Conservation (phyloP, 371 early-diverging fungal species). For the Mucor velutinosus region DNA sequence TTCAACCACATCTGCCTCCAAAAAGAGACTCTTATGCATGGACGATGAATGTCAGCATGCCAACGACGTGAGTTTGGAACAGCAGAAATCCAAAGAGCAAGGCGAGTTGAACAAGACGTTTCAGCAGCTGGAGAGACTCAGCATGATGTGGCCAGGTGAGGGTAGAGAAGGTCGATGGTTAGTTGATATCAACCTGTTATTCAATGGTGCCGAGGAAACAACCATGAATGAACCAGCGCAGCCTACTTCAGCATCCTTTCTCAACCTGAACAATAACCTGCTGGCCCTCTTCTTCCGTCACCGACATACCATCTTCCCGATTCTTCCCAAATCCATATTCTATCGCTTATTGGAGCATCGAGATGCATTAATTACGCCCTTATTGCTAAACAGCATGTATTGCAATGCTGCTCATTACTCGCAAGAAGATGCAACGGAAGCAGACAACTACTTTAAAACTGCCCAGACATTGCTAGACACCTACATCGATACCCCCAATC, state of each 20-base stretch:
- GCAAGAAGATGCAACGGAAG: conserved; percentile 13
- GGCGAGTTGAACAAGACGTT: conserved; percentile 1
- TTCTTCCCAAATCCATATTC: conserved; percentile 33
- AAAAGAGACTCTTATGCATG: neutral
- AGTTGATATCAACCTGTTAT: conserved; percentile 16
- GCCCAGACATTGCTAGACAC: conserved; percentile 25
- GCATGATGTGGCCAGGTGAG: conserved; percentile 28
- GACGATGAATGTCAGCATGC: neutral
- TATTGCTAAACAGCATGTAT: conserved; percentile 29
- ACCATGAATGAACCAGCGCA: neutral
- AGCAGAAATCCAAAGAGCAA: conserved; percentile 1
- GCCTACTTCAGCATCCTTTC: neutral
- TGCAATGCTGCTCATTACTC: conserved; percentile 34
- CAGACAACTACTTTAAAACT: conserved; percentile 27
- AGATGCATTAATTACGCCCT: conserved; percentile 28
- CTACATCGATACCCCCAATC: conserved; percentile 20
- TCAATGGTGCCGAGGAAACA: conserved; percentile 3
- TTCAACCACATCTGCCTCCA: neutral
- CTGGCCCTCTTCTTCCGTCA: conserved; percentile 31
- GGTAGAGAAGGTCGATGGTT: conserved; percentile 32
- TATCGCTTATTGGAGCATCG: conserved; percentile 27
- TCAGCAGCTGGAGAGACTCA: conserved; percentile 16
- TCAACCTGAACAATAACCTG: conserved; percentile 3
- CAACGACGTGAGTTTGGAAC: neutral
- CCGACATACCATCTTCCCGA: conserved; percentile 27